Evolutionary conservation across 2,329 filamentous ascomycete species (phyloP).

Genomic region (Botrytis squamosa): DNA sequence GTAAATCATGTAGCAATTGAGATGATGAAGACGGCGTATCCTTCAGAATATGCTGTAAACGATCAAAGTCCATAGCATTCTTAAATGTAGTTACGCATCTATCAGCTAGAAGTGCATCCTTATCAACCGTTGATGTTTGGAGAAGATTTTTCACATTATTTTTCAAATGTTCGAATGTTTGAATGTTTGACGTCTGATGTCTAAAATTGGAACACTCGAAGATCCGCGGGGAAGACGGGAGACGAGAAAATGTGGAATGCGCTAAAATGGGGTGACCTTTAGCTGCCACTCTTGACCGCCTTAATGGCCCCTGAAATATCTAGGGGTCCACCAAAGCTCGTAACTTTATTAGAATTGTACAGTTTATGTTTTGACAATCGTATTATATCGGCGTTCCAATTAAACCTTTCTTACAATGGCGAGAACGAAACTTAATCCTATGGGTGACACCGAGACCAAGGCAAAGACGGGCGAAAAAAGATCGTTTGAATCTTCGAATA

Average conservation of each 20-base stretch:
- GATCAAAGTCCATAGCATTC: slow-evolving; percentile 29
- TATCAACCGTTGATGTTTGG: neutral
- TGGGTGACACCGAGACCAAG: neutral
- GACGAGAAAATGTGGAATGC: neutral
- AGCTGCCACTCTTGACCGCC: slow-evolving; percentile 8
- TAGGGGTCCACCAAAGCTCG: neutral
- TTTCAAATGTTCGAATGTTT: neutral
- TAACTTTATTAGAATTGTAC: neutral
- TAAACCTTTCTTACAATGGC: neutral
- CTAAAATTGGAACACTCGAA: neutral
- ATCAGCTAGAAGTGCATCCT: neutral
- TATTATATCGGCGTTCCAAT: neutral
- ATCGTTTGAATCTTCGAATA: slow-evolving; percentile 25
- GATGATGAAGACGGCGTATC: slow-evolving; percentile 3
- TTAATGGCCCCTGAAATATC: neutral
- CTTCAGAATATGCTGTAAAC: slow-evolving; percentile 21
- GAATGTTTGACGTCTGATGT: neutral
- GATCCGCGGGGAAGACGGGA: neutral
- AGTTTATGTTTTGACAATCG: neutral
- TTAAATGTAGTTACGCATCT: neutral
- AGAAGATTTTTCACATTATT: neutral
- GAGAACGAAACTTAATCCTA: neutral
- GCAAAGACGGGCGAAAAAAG: slow-evolving; percentile 28
- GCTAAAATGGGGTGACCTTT: neutral
- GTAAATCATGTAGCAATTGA: slow-evolving; percentile 31